Conservation (phyloP, 352 stramenopile species). For the Phytophthora melonis region DNA sequence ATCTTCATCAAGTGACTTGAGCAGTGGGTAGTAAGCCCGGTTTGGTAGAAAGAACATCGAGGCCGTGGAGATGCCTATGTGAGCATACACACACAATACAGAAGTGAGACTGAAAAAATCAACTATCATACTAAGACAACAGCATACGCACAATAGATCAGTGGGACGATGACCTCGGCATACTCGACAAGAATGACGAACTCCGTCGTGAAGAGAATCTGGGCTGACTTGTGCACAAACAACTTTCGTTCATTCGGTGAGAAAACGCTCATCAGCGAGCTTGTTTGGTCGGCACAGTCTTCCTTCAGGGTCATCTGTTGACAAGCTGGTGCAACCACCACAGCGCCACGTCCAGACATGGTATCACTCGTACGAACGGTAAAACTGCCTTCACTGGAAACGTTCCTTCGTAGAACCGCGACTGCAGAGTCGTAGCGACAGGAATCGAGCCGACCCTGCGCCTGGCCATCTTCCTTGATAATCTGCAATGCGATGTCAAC, state of each 20-base stretch:
- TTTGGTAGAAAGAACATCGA: neutral
- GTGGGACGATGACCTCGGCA: neutral
- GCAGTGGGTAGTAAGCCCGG: neutral
- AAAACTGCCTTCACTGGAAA: neutral
- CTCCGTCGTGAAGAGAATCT: constrained; percentile 5
- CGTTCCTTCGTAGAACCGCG: neutral
- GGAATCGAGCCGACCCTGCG: neutral
- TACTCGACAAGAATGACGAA: neutral
- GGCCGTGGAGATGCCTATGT: too few species aligned
- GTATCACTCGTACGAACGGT: too few species aligned
- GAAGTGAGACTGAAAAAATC: too few species aligned
- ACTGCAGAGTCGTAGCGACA: neutral
- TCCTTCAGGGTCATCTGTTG: neutral
- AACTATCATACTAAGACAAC: neutral
- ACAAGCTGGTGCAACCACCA: neutral
- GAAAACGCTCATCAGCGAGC: neutral
- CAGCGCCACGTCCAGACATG: neutral
- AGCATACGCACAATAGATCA: neutral
- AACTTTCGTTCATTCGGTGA: neutral
- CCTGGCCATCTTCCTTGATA: neutral
- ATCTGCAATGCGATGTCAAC: neutral
- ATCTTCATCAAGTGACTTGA: neutral
- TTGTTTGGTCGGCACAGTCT: neutral
- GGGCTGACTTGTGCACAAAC: neutral
- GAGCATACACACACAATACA: too few species aligned